A percentile compares a stretch with the other conserved stretches of the same genome.
phyloP scores from a whole-genome alignment of 2,329 filamentous ascomycete genomes.

The Exophiala calicioides region DNA sequence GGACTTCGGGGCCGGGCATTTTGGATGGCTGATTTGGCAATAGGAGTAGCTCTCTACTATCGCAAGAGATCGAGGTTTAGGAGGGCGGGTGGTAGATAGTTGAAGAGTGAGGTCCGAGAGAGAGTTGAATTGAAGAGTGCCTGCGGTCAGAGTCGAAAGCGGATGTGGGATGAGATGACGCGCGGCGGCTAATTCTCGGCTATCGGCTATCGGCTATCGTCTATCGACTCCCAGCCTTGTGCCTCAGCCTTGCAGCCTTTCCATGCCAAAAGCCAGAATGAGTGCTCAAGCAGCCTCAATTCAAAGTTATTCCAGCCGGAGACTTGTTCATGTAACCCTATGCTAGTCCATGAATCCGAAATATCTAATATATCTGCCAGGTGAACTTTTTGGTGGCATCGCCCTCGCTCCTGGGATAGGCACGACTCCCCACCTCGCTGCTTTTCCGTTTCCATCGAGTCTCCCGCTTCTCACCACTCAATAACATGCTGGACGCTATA shows the following conservation, averaged over 20 bases:
- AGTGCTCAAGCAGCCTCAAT: too few relatives aligned
- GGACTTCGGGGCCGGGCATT: slow-evolving; percentile 87
- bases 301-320: neutral
- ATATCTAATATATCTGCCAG: too few relatives aligned
- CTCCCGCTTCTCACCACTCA: slow-evolving; percentile 15
- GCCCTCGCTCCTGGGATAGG: too few relatives aligned
- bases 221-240: slow-evolving; percentile 12
- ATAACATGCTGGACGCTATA: slow-evolving; percentile 6
- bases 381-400: too few relatives aligned
- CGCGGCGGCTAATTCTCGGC: slow-evolving; percentile 21
- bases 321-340: neutral
- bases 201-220: slow-evolving; percentile 2
- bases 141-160: slow-evolving; percentile 1
- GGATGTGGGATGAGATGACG: slow-evolving; percentile 18
- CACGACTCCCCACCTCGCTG: too few relatives aligned
- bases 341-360: too few relatives aligned
- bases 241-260: slow-evolving; percentile 1
- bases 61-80: slow-evolving; percentile 44
- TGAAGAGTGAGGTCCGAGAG: neutral
- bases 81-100: neutral
- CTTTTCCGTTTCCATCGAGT: too few relatives aligned
- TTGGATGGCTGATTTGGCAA: slow-evolving; percentile 49
- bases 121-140: too few relatives aligned
- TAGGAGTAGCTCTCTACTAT: slow-evolving; percentile 99
- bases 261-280: too few relatives aligned